Evolutionary conservation across 78 protist species (phyloP), one percentile per base, ranked within the genome.

Genomic region (Diacronema lutheri): DNA sequence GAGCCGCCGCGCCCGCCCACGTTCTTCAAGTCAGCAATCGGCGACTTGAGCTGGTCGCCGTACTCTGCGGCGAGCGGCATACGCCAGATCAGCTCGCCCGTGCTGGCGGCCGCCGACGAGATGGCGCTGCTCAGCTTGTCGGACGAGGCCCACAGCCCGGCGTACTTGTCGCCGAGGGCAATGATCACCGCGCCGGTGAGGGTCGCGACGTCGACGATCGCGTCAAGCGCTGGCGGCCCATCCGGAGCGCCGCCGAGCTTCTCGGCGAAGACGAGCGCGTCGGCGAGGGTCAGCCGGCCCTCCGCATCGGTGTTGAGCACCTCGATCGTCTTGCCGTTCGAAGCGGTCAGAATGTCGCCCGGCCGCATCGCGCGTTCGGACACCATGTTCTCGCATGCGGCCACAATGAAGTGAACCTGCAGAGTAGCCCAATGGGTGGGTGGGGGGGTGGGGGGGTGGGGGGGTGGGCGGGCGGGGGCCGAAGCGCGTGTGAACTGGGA

Each of bases 241-340:
- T 7, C n/a, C n/a, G n/a, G n/a, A n/a, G n/a, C n/a, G 16, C 16
- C 50, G 16, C 82, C 83, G 23, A 38, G 46, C 37, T 9, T 21
- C 66, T 86, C 79, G 38, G 89, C 89, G 57, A 77, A 86, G 21
- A 84, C 81, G 38, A 84, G 71, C 44, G 88, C 86, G 58, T 78
- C 89, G 29, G 89, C 89, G 31, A 86, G 89, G 44, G 89, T 86
- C n/a, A 86, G 89, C 40, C 89, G 64, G 31, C 89, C 89, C 84
- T 86, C 89, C 13, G 89, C 89, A 13, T 85, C 88, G 4, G 88
- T 85, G 76, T 85, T 85, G 83, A 60, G 12, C 26, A 85, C 84
- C 57, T 86, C 89, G 83, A 86, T 77, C 65, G 89, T 86, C 73
- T 71, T 72, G 62, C 56, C 65, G 88, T 72, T 84, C 35, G 66